A percentile compares a stretch with the other conserved stretches of the same genome.
Conservation (phyloP, 1,139 yeast species). For the Suhomyces yuchorum region DNA sequence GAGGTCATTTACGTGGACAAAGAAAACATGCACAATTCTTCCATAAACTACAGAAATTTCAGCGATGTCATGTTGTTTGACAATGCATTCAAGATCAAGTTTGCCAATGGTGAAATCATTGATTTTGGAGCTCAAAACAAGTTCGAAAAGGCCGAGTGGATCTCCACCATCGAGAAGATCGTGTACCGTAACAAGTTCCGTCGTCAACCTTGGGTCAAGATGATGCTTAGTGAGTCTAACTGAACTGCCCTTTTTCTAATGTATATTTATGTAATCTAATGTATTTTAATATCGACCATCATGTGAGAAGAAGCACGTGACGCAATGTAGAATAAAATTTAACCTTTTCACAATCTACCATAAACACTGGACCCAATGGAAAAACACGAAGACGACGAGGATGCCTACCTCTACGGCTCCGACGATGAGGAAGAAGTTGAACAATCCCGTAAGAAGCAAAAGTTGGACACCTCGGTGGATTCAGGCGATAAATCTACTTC, state of each 20-base stretch:
- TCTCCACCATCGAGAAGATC: slow-evolving; percentile 51
- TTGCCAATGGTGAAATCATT: slow-evolving; percentile 69
- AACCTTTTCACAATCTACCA: neutral
- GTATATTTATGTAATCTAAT: slow-evolving; percentile 11
- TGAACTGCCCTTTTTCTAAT: neutral
- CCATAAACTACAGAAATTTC: slow-evolving; percentile 50
- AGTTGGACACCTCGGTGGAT: slow-evolving; percentile 7
- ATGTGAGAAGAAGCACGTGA: neutral
- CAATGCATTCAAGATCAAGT: slow-evolving; percentile 63
- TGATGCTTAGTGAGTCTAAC: slow-evolving; percentile 31
- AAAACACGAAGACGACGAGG: slow-evolving; percentile 63
- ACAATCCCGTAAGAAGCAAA: slow-evolving; percentile 25
- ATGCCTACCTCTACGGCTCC: slow-evolving; percentile 81
- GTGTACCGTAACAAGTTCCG: slow-evolving; percentile 55
- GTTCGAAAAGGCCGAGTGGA: slow-evolving; percentile 60
- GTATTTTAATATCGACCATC: neutral
- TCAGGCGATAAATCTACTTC: slow-evolving; percentile 13
- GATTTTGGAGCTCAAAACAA: slow-evolving; percentile 68
- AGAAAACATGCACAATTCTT: slow-evolving; percentile 36
- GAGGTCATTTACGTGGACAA: slow-evolving; percentile 55
- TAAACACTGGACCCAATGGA: slow-evolving; percentile 13
- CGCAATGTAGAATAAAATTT: neutral
- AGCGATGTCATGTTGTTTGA: slow-evolving; percentile 65
- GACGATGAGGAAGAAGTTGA: slow-evolving; percentile 50
- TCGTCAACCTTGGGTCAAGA: slow-evolving; percentile 72